Evolutionary conservation across 768 basidiomycete species (phyloP), one percentile per base, ranked within the genome.

Genomic region (Mycena alexandri): DNA sequence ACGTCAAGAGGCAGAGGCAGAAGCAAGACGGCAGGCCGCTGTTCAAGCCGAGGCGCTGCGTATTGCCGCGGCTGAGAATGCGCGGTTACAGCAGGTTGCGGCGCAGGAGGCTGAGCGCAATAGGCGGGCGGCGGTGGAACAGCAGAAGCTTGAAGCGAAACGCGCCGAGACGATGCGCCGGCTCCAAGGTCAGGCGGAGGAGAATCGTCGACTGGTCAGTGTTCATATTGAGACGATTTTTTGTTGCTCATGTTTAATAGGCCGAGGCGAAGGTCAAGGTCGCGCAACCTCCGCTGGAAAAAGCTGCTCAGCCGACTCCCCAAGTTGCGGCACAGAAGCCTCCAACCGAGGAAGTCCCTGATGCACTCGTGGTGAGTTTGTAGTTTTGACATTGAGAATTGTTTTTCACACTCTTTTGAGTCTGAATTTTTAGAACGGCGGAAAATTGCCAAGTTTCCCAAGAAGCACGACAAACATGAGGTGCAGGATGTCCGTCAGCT

Each of bases 121-220:
- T 9, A 46, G 34, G 14, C 61, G 50, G 25, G 65, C 33, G 16
- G 54, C 54, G 17, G 6, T 47, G 56, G 62, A 66, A 52, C 63
- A 62, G 22, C 55, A 61, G 44, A 62, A 41, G 34, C 24, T 57
- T 11, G 73, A 71, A 47, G 63, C 53, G 13, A 75, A 74, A 65
- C 71, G 72, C 7, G 72, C 71, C 13, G 73, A 75, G 50, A 73
- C 71, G 19, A 34, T 74, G 25, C 66, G 69, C 24, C 75, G 75
- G 36, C 69, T 75, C 10, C 68, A 72, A 34, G 72, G 57, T 25
- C 74, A 77, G 60, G 76, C 74, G 24, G 73, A 75, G 56, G 73
- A 74, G 55, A 70, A 72, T 34, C 63, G 68, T 14, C 71, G 73
- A 54, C 51, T 57, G 69, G 75, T 73, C 13, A 56, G 71, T 53